These are phyloP conservation scores for Tetracladium maxilliforme DNA, from an alignment of 2,329 filamentous ascomycete genomes.

Conservation along the genomic window DNA sequence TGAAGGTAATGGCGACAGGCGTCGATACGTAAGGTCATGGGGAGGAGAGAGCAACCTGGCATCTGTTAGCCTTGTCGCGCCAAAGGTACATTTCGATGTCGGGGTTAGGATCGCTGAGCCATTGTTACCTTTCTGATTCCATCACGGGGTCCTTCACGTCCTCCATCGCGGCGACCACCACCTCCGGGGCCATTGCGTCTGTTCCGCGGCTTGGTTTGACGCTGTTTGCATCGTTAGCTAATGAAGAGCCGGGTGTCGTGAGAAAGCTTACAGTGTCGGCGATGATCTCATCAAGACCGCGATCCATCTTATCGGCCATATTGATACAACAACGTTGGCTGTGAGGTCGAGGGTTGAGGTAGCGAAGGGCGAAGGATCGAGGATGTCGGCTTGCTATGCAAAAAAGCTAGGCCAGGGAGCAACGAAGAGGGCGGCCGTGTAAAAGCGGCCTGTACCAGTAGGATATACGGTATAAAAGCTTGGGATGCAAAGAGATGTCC, in stretches of 20 bases:
- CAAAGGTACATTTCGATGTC: conserved; percentile 1
- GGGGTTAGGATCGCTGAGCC: not conserved
- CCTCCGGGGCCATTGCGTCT: conserved; percentile 1
- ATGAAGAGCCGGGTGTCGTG: conserved; percentile 1
- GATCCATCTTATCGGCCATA: conserved; percentile 33
- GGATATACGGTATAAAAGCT: too few species aligned
- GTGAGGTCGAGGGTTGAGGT: too few species aligned
- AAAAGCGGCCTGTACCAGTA: too few species aligned
- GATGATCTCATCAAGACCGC: conserved; percentile 49
- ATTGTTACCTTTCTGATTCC: conserved; percentile 72
- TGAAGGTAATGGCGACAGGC: conserved; percentile 17
- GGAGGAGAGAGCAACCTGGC: conserved; percentile 16
- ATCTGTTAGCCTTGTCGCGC: conserved; percentile 13
- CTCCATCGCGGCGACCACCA: conserved; percentile 14
- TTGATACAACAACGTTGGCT: too few species aligned
- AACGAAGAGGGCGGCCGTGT: too few species aligned
- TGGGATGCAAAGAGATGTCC: too few species aligned
- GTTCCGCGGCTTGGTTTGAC: conserved; percentile 8
- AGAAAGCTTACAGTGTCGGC: conserved; percentile 22
- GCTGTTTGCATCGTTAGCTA: conserved; percentile 2
- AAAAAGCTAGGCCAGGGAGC: too few species aligned
- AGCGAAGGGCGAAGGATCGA: too few species aligned
- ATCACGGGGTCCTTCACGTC: conserved; percentile 52
- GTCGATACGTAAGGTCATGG: conserved; percentile 10
- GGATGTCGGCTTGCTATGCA: too few species aligned